Evolutionary conservation across 1,284 basidiomycete species (phyloP).

Genomic region (Cryptococcus sp.): DNA sequence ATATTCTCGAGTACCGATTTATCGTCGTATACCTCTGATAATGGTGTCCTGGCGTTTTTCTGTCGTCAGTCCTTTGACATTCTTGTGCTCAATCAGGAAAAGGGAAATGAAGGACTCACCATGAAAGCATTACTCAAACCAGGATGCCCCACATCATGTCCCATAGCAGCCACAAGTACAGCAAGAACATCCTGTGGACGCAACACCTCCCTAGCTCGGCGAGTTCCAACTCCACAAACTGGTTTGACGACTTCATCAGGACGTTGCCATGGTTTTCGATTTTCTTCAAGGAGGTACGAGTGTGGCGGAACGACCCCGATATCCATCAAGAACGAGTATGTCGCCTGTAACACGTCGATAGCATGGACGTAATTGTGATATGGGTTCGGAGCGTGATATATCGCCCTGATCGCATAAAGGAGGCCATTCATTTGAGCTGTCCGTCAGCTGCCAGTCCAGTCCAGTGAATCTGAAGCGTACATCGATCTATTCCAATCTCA

Average conservation of each 20-base stretch:
- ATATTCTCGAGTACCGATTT: constrained; percentile 87
- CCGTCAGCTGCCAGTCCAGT: not conserved
- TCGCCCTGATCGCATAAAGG: constrained; percentile 71
- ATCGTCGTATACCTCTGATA: constrained; percentile 81
- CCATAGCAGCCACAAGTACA: constrained; percentile 81
- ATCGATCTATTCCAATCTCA: constrained; percentile 60
- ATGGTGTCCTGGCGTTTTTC: constrained; percentile 86
- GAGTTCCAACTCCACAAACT: constrained; percentile 23
- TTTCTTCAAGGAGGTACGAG: constrained; percentile 30
- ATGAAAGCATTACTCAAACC: constrained; percentile 87
- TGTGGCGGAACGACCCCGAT: constrained; percentile 75
- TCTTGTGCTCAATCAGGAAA: too few species aligned
- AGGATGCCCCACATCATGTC: constrained; percentile 92
- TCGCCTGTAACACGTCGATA: constrained; percentile 87
- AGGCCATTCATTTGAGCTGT: constrained; percentile 64
- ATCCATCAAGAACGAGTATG: constrained; percentile 72
- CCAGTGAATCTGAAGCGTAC: constrained; percentile 47
- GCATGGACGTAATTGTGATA: constrained; percentile 97
- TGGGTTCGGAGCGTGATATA: constrained; percentile 82
- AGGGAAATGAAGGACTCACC: constrained; percentile 54
- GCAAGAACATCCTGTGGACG: constrained; percentile 71
- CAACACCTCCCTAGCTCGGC: constrained; percentile 51
- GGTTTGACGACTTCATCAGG: constrained; percentile 18
- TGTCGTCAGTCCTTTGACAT: constrained; percentile 37
- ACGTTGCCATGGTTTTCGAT: constrained; percentile 30